Evolutionary conservation across 1,284 basidiomycete species (phyloP).

Genomic region (Cystobasidiaceae sp.): DNA sequence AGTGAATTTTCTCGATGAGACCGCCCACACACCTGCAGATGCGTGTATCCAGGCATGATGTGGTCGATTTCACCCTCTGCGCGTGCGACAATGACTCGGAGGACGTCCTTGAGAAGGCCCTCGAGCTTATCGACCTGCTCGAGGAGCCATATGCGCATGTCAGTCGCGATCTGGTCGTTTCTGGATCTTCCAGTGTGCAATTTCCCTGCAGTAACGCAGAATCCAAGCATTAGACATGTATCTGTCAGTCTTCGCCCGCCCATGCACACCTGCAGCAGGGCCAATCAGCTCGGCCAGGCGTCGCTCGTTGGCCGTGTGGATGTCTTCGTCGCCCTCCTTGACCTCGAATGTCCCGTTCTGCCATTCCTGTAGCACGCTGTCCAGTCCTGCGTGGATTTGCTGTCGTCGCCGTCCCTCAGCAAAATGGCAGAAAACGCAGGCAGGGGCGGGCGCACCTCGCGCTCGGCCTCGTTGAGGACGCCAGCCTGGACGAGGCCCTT

Average conservation of each 20-base stretch:
- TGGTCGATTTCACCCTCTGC: constrained; percentile 87
- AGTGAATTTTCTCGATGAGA: background rate
- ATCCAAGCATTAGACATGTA: background rate
- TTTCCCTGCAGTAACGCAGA: constrained; percentile 64
- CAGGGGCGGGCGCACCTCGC: constrained; percentile 43
- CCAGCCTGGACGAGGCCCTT: constrained; percentile 73
- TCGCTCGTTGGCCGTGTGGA: constrained; percentile 97
- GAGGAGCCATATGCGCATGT: constrained; percentile 93
- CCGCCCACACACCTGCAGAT: constrained; percentile 67
- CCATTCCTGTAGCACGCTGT: constrained; percentile 79
- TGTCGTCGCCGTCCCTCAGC: constrained; percentile 3
- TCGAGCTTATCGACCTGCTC: constrained; percentile 70
- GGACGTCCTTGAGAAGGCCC: constrained; percentile 66
- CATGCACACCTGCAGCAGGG: constrained; percentile 45
- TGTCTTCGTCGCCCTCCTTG: constrained; percentile 77
- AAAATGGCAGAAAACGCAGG: background rate
- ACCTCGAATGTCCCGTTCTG: constrained; percentile 66
- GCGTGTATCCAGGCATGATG: constrained; percentile 92
- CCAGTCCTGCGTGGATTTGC: constrained; percentile 73
- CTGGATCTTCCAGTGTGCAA: constrained; percentile 92
- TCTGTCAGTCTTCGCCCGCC: background rate
- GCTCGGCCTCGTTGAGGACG: constrained; percentile 73
- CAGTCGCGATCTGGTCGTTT: constrained; percentile 97
- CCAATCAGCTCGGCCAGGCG: constrained; percentile 90
- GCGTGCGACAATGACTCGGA: constrained; percentile 81